Conservation (phyloP, 2,329 filamentous ascomycete genomes). For the Colletotrichum sidae region DNA sequence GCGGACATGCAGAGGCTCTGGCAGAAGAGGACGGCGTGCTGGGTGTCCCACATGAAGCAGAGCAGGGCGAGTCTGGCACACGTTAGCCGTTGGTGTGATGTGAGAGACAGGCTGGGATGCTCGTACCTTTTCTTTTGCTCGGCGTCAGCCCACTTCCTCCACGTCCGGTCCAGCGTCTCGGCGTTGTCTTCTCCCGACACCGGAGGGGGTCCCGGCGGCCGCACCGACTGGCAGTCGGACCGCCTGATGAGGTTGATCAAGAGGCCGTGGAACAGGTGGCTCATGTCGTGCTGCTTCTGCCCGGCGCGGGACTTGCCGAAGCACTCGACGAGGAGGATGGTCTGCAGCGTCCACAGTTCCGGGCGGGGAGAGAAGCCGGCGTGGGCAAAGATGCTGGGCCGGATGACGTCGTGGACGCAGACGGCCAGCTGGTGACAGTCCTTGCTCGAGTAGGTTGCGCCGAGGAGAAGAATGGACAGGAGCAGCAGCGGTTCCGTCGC, state of each 20-base stretch:
- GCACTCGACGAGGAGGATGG: conserved; percentile 71
- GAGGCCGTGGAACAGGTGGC: conserved; percentile 63
- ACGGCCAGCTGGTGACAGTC: conserved; percentile 70
- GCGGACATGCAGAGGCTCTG: conserved; percentile 75
- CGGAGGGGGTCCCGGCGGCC: conserved; percentile 41
- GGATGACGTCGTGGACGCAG: conserved; percentile 70
- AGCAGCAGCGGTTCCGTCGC: conserved; percentile 64
- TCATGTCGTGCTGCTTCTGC: conserved; percentile 72
- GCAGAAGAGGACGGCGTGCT: conserved; percentile 74
- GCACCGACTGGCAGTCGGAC: conserved; percentile 49
- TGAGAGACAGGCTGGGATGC: not conserved
- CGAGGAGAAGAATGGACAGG: conserved; percentile 66
- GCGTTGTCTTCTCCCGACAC: conserved; percentile 44
- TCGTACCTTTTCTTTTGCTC: conserved; percentile 68
- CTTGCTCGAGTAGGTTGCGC: conserved; percentile 70
- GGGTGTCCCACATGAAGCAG: conserved; percentile 76
- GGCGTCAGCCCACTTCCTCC: conserved; percentile 64
- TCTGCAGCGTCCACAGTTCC: conserved; percentile 70
- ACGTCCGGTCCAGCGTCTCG: conserved; percentile 57
- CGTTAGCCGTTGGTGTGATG: conserved; percentile 5
- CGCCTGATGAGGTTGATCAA: conserved; percentile 52
- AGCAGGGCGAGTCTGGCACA: conserved; percentile 61
- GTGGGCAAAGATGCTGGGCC: conserved; percentile 69
- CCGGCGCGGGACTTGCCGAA: conserved; percentile 73
- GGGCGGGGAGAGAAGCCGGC: conserved; percentile 68